These are phyloP conservation scores for Lactifluus rugatus DNA, from an alignment of 768 basidiomycete species.

Conservation along the genomic window DNA sequence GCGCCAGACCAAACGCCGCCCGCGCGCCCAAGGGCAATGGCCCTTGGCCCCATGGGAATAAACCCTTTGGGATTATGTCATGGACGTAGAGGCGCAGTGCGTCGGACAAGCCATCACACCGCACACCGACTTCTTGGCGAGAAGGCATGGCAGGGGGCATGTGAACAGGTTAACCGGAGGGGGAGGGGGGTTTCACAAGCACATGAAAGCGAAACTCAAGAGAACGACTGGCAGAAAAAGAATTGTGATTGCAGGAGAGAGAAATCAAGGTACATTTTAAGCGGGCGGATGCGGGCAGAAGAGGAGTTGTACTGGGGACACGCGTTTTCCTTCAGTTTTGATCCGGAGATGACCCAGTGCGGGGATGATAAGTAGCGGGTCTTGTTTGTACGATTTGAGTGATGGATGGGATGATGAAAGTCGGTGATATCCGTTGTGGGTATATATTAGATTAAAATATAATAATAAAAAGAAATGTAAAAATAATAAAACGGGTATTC, in stretches of 20 bases:
- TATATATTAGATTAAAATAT: background rate
- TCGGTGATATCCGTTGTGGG: conserved; percentile 10
- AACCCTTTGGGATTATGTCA: background rate
- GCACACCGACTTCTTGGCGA: background rate
- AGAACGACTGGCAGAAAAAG: background rate
- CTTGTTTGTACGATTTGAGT: background rate
- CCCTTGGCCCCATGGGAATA: conserved; percentile 4
- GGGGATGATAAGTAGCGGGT: background rate
- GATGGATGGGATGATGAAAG: background rate
- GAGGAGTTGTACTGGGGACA: background rate
- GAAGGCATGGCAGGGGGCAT: background rate
- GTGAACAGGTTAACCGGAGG: too few relatives aligned
- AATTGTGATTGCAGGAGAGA: background rate
- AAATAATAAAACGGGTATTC: background rate
- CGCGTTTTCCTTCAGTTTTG: background rate
- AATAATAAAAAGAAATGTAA: background rate
- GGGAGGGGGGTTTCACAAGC: background rate
- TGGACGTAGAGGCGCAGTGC: background rate
- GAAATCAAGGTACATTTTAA: background rate
- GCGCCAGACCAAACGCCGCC: background rate
- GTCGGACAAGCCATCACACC: background rate
- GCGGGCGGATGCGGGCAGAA: too few relatives aligned
- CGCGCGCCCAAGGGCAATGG: background rate
- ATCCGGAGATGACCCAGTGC: conserved; percentile 7
- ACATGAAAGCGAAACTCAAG: background rate